Evolutionary conservation across 345 rosid species (phyloP).

Genomic region (Euphorbia tirucalli): DNA sequence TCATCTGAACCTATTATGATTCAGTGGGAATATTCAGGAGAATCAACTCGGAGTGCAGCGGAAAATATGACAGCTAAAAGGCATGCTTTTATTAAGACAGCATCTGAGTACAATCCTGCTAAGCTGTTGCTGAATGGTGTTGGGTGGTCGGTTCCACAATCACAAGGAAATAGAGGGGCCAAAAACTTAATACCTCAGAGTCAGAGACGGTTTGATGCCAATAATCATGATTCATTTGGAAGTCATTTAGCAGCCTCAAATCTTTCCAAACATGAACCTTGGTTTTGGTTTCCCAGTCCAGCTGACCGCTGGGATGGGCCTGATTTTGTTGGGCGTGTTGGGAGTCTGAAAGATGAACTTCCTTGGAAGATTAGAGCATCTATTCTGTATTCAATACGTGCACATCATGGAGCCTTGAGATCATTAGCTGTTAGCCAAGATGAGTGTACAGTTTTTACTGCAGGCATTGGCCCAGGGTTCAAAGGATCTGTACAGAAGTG

Average conservation of each 20-base stretch:
- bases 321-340: conserved; percentile 71
- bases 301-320: conserved; percentile 83
- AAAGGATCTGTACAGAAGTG: conserved; percentile 91
- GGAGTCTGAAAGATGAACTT: conserved; percentile 66
- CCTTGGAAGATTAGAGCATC: conserved; percentile 91
- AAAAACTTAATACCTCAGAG: conserved; percentile 57
- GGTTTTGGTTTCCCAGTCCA: conserved; percentile 96
- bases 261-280: conserved; percentile 59
- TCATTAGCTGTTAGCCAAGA: conserved; percentile 77
- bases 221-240: conserved; percentile 32
- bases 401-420: conserved; percentile 85
- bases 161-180: conserved; percentile 56
- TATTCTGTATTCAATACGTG: conserved; percentile 66
- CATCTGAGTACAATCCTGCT: conserved; percentile 67
- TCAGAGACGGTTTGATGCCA: conserved; percentile 38
- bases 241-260: conserved; percentile 41
- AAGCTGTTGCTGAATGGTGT: conserved; percentile 77
- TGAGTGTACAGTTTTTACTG: conserved; percentile 80
- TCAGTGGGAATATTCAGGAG: conserved; percentile 93
- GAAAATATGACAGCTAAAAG: conserved; percentile 46
- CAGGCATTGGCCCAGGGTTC: conserved; percentile 88
- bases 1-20: conserved; percentile 40
- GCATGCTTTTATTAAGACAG: conserved; percentile 39
- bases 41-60: conserved; percentile 52
- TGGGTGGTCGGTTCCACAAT: conserved; percentile 76